These are phyloP conservation scores for Aspergillus haitiensis DNA, from an alignment of 495 filamentous ascomycete genomes.

Conservation along the genomic window DNA sequence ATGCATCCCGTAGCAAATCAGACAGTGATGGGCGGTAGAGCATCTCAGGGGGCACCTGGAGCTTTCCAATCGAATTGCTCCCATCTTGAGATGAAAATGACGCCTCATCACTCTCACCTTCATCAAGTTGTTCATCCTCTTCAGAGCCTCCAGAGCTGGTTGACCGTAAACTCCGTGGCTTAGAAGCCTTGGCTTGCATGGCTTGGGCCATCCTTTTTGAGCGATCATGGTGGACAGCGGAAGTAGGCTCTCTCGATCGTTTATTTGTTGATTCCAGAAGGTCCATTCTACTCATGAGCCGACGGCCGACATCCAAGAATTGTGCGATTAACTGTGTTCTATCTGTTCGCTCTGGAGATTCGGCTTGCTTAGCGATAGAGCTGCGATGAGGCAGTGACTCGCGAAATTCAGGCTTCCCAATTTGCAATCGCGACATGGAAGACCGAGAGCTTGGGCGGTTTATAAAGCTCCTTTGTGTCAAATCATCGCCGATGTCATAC, in stretches of 20 bases:
- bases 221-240: constrained; percentile 41
- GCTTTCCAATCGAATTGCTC: constrained; percentile 32
- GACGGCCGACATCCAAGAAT: constrained; percentile 46
- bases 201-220: constrained; percentile 35
- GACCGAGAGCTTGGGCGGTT: constrained; percentile 48
- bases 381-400: constrained; percentile 33
- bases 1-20: constrained; percentile 58
- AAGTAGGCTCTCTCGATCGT: constrained; percentile 21
- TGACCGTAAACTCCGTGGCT: constrained; percentile 15
- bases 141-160: constrained; percentile 30
- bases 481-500: constrained; percentile 54
- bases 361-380: constrained; percentile 11
- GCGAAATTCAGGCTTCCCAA: constrained; percentile 38
- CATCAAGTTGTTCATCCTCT: constrained; percentile 15
- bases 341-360: constrained; percentile 48
- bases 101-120: constrained; percentile 30
- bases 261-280: constrained; percentile 28
- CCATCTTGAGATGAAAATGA: constrained; percentile 28
- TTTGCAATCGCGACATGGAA: constrained; percentile 48
- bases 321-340: constrained; percentile 48
- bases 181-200: constrained; percentile 15
- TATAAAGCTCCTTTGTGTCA: constrained; percentile 39
- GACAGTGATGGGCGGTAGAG: constrained; percentile 55
- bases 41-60: constrained; percentile 38
- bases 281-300: constrained; percentile 41